A percentile compares a stretch with the other conserved stretches of the same genome.
Evolutionary conservation across 1,284 basidiomycete genomes (phyloP).

Genomic region (Pterula multifida): DNA sequence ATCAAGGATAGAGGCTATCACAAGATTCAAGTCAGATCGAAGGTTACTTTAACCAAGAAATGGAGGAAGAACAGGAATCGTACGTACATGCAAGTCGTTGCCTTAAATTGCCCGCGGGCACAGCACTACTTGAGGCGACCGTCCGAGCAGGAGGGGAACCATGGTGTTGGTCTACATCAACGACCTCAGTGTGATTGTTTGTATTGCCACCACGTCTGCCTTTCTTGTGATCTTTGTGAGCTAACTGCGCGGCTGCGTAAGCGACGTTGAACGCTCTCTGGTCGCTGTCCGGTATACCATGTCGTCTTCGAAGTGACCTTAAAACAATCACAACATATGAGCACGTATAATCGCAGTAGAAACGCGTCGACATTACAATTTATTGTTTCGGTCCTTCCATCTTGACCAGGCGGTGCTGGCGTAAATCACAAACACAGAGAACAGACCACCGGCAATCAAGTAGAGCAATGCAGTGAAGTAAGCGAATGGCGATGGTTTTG

Average conservation of each 20-base stretch:
- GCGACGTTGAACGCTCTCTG: conserved; percentile 72
- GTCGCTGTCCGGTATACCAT: conserved; percentile 74
- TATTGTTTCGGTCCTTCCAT: conserved; percentile 46
- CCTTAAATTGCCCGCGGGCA: neutral
- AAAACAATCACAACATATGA: conserved; percentile 8
- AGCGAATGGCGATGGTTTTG: conserved; percentile 16
- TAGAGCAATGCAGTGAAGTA: conserved; percentile 20
- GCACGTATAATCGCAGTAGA: conserved; percentile 3
- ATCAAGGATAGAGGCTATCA: neutral
- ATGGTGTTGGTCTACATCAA: conserved; percentile 13
- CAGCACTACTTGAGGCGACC: neutral
- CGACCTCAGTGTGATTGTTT: conserved; percentile 20
- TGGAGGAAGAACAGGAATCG: too few relatives aligned
- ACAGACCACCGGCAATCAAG: conserved; percentile 24
- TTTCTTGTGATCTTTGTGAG: conserved; percentile 31
- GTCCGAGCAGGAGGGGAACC: neutral
- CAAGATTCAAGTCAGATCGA: too few relatives aligned
- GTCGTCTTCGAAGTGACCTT: conserved; percentile 49
- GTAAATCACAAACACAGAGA: conserved; percentile 25
- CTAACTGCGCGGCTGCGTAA: conserved; percentile 53
- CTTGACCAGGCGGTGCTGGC: conserved; percentile 30
- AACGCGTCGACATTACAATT: conserved; percentile 39
- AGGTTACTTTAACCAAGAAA: too few relatives aligned
- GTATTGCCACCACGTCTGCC: conserved; percentile 21
- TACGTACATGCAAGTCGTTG: neutral